Evolutionary conservation across 192 early-diverging fungal species (phyloP), one percentile per base, ranked within the genome.

Genomic region (Backusella tarrabulga): DNA sequence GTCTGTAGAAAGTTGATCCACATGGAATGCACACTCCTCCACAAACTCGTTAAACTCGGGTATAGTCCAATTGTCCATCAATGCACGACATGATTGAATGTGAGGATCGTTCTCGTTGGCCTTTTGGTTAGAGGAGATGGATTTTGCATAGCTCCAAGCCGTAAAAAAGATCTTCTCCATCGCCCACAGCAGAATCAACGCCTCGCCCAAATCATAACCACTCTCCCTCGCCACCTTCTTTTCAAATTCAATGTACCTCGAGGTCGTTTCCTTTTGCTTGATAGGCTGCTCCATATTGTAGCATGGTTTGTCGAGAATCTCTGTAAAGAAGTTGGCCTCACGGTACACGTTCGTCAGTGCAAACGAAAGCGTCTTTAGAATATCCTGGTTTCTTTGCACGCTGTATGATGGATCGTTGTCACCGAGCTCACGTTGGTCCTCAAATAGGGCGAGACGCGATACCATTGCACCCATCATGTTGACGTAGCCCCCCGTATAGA

Each of bases 101-200:
- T 76, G 73, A 36, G 21, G 19, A 29, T 38, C 19, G 38, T 11
- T 12, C 8, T 40, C 38, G 9, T 21, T 5, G 35, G 40, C 17
- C 44, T 50, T 6, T 1, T 40, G 8, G 54, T 21, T 0, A 4
- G 42, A 44, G 42, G 15, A 44, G 5, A 79, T 7, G 3, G 78
- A 52, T n/a, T 46, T 46, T 42, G 78, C 78, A 26, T 79, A 67
- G 4, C n/a, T 44, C 78, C 78, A 79, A 54, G 78, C 78, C 15
- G 74, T 72, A 21, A 66, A 77, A 41, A 77, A 77, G 1, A 79
- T 46, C n/a, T 34, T 38, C 56, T 79, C 78, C 78, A 79, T 79
- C 0, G 78, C 68, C 78, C 78, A 79, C 2, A 79, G 38, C 1
- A 73, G 35, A 35, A 79, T 50, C 5, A 79, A 32, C 0, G 72